phyloP scores from a whole-genome alignment of 1,284 basidiomycete species.

The Microbotryomycetes sp. region DNA sequence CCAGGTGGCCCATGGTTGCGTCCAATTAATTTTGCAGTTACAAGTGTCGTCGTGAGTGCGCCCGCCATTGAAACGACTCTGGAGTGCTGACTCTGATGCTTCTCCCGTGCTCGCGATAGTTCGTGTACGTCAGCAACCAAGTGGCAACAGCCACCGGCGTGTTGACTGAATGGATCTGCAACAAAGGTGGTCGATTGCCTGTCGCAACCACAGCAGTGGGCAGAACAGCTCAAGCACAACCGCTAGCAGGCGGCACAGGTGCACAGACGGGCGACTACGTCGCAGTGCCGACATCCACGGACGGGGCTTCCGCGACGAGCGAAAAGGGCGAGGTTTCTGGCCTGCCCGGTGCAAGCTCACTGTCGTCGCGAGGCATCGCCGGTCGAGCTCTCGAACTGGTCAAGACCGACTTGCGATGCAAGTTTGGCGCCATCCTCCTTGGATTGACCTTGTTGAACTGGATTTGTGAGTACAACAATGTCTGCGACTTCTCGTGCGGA shows the following conservation, averaged over 20 bases:
- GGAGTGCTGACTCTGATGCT: neutral
- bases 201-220: neutral
- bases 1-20: constrained; percentile 62
- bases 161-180: constrained; percentile 64
- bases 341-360: neutral
- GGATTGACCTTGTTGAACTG: constrained; percentile 24
- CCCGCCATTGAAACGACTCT: neutral
- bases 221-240: constrained; percentile 4
- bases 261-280: constrained; percentile 24
- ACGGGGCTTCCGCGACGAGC: constrained; percentile 1
- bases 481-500: too few species aligned
- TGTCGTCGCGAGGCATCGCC: neutral
- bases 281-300: constrained; percentile 16
- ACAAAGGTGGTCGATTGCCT: constrained; percentile 30
- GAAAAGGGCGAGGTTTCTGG: neutral
- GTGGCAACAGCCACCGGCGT: constrained; percentile 67
- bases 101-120: constrained; percentile 40
- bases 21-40: constrained; percentile 65
- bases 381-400: neutral
- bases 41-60: constrained; percentile 51
- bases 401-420: neutral
- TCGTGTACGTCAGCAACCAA: constrained; percentile 69
- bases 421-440: constrained; percentile 3
- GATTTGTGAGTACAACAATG: constrained; percentile 17
- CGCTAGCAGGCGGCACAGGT: constrained; percentile 1